Base-by-base conservation (phyloP, 2,329 filamentous ascomycete species). In the Pseudophaeomoniella oleicola region DNA sequence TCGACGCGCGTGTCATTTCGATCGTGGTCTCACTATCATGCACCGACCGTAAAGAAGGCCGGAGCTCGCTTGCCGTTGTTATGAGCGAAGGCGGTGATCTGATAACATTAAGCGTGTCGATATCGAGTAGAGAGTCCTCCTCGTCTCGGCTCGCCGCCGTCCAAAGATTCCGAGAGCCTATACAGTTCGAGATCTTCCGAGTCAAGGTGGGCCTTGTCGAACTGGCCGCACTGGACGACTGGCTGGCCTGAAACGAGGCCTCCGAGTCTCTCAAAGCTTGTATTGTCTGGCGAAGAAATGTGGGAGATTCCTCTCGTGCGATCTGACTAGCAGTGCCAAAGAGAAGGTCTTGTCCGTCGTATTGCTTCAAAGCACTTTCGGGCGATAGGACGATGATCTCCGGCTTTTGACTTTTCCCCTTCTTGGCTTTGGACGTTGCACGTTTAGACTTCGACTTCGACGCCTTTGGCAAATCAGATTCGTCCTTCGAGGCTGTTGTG, bases 281-380 rank as follows among this genome's bases (percentile, higher is more conserved):
- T 37, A 81, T 74, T 14, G 82, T 55, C 32, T 81, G 70, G 18
- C 69, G 66, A 12, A 82, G 54, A 16, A 77, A 68, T 0, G 69
- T 71, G 0, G 81, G 80, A 0, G 80, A 82, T 22, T 85, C 74
- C 39, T 85, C 81, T 37, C 69, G 62, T 11, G 78, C 79, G 16
- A 93, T 60, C 53, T 93, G 85, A 53, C 85, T 92, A 1, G 81
- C 87, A 0, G 84, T 90, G 1, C 84, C 85, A 56, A 93, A 93
- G 0, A 92, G 59, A 50, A 87, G 82, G 41, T 86, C 75, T 52
- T 90, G 85, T 1, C 70, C 63, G 3, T 71, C 65, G 11, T 81
- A 70, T 45, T 79, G 69, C 36, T 71, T 71, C 31, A 78, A 57
- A 2, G 83, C 85, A 16, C 78, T 71, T 34, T 62, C 63, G 0